Conservation (phyloP, 441 rosid species). For the Adansonia rubrostipa region DNA sequence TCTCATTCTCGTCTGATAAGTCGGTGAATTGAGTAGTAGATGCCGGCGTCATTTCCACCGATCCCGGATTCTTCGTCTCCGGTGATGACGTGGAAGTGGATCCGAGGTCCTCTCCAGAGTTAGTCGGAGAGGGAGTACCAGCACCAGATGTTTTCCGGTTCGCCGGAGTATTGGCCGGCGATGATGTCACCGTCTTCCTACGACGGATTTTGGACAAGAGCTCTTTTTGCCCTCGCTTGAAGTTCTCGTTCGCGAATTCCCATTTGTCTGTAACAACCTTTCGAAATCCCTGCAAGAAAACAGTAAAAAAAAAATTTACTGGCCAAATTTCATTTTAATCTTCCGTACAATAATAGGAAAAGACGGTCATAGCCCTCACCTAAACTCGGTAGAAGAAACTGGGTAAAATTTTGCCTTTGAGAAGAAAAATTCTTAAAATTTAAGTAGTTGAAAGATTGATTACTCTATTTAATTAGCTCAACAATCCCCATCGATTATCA, state of each 20-base stretch:
- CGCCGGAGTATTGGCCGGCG: conserved; percentile 28
- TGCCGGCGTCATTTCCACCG: conserved; percentile 39
- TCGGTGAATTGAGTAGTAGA: conserved; percentile 40
- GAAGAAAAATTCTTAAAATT: not conserved
- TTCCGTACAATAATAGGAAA: no score
- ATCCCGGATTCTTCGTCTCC: conserved; percentile 58
- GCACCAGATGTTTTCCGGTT: conserved; percentile 38
- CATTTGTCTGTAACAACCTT: conserved; percentile 92
- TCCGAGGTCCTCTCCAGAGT: conserved; percentile 64
- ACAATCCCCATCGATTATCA: no score
- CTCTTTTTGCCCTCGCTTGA: conserved; percentile 67
- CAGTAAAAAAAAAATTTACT: no score
- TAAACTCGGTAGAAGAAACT: no score
- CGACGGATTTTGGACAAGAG: conserved; percentile 77
- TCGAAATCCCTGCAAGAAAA: conserved; percentile 62
- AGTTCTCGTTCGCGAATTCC: conserved; percentile 91
- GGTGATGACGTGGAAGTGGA: conserved; percentile 67
- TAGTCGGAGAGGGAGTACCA: conserved; percentile 44
- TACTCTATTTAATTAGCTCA: no score
- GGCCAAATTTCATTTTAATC: not conserved
- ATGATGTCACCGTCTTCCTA: conserved; percentile 50
- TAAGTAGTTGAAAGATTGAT: not conserved
- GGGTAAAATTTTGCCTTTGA: no score
- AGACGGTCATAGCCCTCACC: conserved; percentile 36
- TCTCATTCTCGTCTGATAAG: conserved; percentile 67